phyloP scores from a whole-genome alignment of 768 basidiomycete genomes.

The Pleurotus salmoneostramineus region DNA sequence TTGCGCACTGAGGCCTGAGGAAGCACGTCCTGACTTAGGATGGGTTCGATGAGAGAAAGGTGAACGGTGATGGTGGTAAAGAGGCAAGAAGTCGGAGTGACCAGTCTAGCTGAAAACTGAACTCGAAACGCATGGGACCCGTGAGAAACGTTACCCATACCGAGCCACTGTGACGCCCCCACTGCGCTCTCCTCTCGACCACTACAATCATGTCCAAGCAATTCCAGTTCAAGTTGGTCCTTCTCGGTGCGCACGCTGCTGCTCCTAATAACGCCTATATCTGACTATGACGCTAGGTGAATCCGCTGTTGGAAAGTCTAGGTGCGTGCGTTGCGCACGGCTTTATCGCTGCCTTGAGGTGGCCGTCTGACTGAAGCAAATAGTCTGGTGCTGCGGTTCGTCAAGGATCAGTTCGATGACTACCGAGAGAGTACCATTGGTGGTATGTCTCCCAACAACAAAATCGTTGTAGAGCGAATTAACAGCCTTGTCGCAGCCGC shows the following conservation, averaged over 20 bases:
- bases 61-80: slow-evolving; percentile 33
- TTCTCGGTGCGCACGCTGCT: slow-evolving; percentile 60
- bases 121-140: slow-evolving; percentile 8
- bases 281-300: slow-evolving; percentile 60
- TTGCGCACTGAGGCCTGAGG: neutral
- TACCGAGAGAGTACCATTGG: slow-evolving; percentile 95
- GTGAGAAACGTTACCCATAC: slow-evolving; percentile 19
- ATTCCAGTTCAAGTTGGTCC: slow-evolving; percentile 94
- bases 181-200: slow-evolving; percentile 16
- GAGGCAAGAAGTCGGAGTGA: slow-evolving; percentile 13
- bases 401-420: slow-evolving; percentile 95
- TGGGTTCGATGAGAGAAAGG: slow-evolving; percentile 14
- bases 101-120: slow-evolving; percentile 15
- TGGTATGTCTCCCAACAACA: slow-evolving; percentile 39
- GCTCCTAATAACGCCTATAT: slow-evolving; percentile 11
- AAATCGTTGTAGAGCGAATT: neutral
- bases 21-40: slow-evolving; percentile 9
- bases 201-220: slow-evolving; percentile 76
- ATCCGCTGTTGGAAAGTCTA: slow-evolving; percentile 96
- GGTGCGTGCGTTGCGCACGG: slow-evolving; percentile 37
- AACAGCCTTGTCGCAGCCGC: slow-evolving; percentile 56
- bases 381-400: slow-evolving; percentile 92
- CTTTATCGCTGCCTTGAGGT: neutral
- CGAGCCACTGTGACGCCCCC: slow-evolving; percentile 20
- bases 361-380: slow-evolving; percentile 22